Base-by-base conservation (phyloP, 768 basidiomycete species). In the Hebeloma cylindrosporum region DNA sequence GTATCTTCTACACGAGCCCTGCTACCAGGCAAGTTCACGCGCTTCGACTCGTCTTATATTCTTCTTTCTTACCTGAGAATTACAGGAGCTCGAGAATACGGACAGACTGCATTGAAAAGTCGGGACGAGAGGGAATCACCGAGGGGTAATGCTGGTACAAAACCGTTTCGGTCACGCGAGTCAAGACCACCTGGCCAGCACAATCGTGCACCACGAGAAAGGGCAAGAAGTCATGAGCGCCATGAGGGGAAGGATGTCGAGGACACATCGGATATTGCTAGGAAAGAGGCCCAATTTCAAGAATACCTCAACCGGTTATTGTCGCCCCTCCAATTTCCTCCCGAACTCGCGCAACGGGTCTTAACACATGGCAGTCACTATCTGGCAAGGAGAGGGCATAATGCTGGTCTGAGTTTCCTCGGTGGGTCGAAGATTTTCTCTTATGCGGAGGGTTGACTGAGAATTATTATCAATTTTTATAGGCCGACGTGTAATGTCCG, bases 291-390 rank as follows among this genome's bases (percentile, higher is more conserved):
- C 4, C 33, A 52, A 5, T 52, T 52, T 21, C 51, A 57, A 20
- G 66, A 74, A 25, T 84, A 91, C 61, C 70, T 88, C 27, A 72
- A 80, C 54, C 67, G 71, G 25, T 66, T 86, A 40, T 89, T 88
- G 53, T 64, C 76, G 3, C 77, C 83, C 10, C 69, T 92, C 36
- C 67, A 77, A 37, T 92, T 93, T 62, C 79, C 85, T 9, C 70
- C 72, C 4, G 83, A 86, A 51, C 70, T 90, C 34, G 84, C 87
- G 6, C 73, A 73, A 51, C 79, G 89, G 47, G 73, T 88, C 50
- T 68, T 92, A 51, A 93, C 90, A 2, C 90, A 93, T 59, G 72
- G 74, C 5, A 88, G 86, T 64, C 89, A 88, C 64, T 77, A 71
- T 35, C 70, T 78, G 43, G 83, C 87, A 21, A 63, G 73, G 40